Base-by-base conservation (phyloP, 1,284 basidiomycete genomes). In the Ceratobasidium sp. region DNA sequence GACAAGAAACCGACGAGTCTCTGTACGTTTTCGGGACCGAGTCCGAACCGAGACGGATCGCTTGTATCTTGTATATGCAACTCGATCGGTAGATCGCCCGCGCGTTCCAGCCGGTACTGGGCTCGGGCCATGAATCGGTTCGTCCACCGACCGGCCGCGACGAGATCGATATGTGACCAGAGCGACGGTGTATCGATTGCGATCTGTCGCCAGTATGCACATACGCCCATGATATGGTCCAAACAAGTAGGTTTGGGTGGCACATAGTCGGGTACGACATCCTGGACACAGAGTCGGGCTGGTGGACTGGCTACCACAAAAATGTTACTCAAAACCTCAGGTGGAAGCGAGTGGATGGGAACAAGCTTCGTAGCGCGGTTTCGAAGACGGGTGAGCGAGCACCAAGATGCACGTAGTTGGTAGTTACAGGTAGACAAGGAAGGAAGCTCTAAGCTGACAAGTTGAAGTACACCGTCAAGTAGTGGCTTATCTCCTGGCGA, bases 151-250 rank as follows among this genome's bases (percentile, higher is more conserved):
- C 66, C 46, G 51, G 44, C 23, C n/a, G 44, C 46, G 26, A 70
- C 68, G 23, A 70, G 49, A 44, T 70, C 68, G 9, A 70, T 40
- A 33, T 70, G 68, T 0, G 68, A 70, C 68, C 68, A 70, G 39
- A 70, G 51, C 28, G 18, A 4, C 2, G 51, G 51, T n/a, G 68
- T 56, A 7, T 10, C 51, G 5, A 39, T 55, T 9, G 68, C 68
- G 40, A 70, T 56, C 26, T 53, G 68, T 1, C 68, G 68, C 68
- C 68, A 70, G 26, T 18, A 39, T 13, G 68, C 9, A 39, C 68
- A 56, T 13, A 70, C 68, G 2, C 55, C 39, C 51, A 44, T 56
- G 13, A 70, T 55, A 10, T 33, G 28, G 3, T 70, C 68, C 5
- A 58, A 53, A n/a, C 39, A 70, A 5, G 28, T 56, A 0, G 68